phyloP scores from a whole-genome alignment of 306 rosid species.

The Cotoneaster glaucophyllus region DNA sequence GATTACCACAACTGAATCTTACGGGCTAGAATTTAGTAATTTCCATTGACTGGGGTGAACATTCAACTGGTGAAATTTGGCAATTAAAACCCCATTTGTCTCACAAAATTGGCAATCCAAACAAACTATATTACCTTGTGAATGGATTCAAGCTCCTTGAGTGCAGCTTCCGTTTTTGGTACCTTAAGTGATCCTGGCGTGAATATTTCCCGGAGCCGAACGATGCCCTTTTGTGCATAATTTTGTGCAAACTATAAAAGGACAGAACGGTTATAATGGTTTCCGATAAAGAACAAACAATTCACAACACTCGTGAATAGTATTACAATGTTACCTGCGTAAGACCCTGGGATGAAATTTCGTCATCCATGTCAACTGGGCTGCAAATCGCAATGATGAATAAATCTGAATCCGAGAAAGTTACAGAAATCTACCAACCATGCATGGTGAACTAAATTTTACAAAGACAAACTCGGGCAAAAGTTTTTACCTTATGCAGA shows the following conservation, averaged over 20 bases:
- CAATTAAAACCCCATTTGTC: neutral
- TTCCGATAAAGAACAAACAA: constrained; percentile 20
- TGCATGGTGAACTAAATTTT: constrained; percentile 3
- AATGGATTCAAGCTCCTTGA: constrained; percentile 86
- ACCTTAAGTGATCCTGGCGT: constrained; percentile 71
- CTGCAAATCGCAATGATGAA: constrained; percentile 44
- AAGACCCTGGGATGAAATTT: constrained; percentile 79
- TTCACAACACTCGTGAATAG: neutral
- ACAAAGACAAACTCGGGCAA: too few relatives aligned
- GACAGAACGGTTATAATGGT: neutral
- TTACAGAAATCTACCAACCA: constrained; percentile 5
- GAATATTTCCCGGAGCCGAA: constrained; percentile 81
- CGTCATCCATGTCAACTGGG: constrained; percentile 81
- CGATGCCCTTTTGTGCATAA: constrained; percentile 74
- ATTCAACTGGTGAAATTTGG: neutral
- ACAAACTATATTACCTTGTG: constrained; percentile 56
- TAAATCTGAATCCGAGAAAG: constrained; percentile 6
- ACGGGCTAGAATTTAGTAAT: neutral
- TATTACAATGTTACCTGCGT: constrained; percentile 53
- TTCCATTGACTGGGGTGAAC: neutral
- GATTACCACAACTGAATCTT: too few relatives aligned
- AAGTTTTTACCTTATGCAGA: constrained; percentile 63
- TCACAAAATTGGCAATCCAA: neutral
- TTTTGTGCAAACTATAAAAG: constrained; percentile 65
- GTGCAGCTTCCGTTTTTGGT: constrained; percentile 64